Conservation (phyloP, 306 rosid species). For the Trifolium pratense region DNA sequence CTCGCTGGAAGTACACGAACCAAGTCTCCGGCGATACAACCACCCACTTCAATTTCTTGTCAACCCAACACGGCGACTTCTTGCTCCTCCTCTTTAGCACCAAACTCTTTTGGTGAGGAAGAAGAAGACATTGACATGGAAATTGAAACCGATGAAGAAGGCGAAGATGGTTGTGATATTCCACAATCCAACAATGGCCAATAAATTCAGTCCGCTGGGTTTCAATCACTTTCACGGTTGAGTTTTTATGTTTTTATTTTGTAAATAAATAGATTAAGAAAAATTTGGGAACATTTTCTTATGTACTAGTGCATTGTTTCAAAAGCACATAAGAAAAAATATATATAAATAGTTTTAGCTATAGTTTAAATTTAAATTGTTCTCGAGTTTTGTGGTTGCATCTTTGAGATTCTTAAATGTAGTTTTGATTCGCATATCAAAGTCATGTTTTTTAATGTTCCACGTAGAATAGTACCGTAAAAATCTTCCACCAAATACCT, state of each 20-base stretch:
- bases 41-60: not conserved
- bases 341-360: not conserved
- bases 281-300: not conserved
- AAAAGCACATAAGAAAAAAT: not conserved
- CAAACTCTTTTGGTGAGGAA: constrained; percentile 11
- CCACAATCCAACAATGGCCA: not conserved
- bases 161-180: constrained; percentile 2
- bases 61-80: not conserved
- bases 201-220: not conserved
- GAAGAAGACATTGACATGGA: constrained; percentile 7
- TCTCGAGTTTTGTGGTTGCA: constrained; percentile 18
- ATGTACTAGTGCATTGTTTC: not conserved
- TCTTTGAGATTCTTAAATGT: not conserved
- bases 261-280: not conserved
- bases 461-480: no score
- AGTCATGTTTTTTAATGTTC: no score
- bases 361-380: not conserved
- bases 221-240: not conserved
- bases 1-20: constrained; percentile 73
- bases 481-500: not conserved
- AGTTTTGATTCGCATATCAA: not conserved
- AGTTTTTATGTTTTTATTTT: not conserved
- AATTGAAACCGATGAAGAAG: constrained; percentile 11
- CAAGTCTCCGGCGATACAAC: constrained; percentile 29
- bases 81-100: not conserved